Conservation (phyloP, 2,329 filamentous ascomycete genomes). For the Aspergillus sp. region DNA sequence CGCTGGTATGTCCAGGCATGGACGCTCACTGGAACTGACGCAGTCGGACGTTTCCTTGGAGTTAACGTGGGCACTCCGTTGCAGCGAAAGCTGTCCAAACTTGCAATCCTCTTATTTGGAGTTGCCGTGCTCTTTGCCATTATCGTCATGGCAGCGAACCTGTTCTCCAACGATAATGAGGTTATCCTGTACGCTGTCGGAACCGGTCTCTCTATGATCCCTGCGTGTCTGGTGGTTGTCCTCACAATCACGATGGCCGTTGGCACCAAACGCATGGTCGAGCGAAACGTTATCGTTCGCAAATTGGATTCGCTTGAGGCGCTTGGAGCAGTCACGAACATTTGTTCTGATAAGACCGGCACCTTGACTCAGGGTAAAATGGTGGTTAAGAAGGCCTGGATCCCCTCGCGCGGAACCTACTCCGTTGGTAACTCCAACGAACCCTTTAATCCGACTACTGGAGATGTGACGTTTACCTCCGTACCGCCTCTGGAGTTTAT, state of each 20-base stretch:
- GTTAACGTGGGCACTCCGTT: slow-evolving; percentile 72
- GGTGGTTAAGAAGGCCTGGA: slow-evolving; percentile 65
- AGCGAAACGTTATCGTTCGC: slow-evolving; percentile 62
- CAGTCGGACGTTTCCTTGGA: slow-evolving; percentile 67
- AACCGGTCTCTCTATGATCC: slow-evolving; percentile 64
- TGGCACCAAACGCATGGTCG: slow-evolving; percentile 62
- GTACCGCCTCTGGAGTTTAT: slow-evolving; percentile 37
- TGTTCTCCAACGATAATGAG: slow-evolving; percentile 57
- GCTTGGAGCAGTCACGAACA: slow-evolving; percentile 65
- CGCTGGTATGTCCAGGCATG: slow-evolving; percentile 58
- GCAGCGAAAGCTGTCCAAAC: slow-evolving; percentile 70
- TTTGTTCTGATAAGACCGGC: slow-evolving; percentile 63
- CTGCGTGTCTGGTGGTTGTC: slow-evolving; percentile 66
- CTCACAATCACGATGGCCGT: slow-evolving; percentile 70
- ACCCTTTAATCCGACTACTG: slow-evolving; percentile 62
- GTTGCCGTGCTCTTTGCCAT: slow-evolving; percentile 71
- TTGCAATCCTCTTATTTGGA: slow-evolving; percentile 69
- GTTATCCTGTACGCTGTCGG: slow-evolving; percentile 70
- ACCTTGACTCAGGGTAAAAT: slow-evolving; percentile 68
- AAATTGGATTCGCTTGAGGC: slow-evolving; percentile 63
- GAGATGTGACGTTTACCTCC: slow-evolving; percentile 49
- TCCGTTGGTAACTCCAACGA: slow-evolving; percentile 60
- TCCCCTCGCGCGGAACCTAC: slow-evolving; percentile 62
- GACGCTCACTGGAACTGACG: slow-evolving; percentile 60
- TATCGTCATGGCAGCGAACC: slow-evolving; percentile 69